Conservation (phyloP, 306 rosid species). For the Cyclanthera cordifolia region DNA sequence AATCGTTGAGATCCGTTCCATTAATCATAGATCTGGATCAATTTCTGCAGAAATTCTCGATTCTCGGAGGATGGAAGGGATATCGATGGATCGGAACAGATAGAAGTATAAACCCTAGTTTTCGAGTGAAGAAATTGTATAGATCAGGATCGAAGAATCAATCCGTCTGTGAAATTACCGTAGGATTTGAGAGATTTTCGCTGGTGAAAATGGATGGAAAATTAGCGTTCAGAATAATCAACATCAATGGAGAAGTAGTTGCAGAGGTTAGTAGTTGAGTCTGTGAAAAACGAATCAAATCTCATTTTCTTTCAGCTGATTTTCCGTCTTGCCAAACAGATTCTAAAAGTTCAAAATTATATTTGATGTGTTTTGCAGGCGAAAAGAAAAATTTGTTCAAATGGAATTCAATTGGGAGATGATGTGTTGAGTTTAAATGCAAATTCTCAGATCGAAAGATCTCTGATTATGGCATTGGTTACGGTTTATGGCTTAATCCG, state of each 20-base stretch:
- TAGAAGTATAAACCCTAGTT: conserved; percentile 29
- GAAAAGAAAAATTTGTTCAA: conserved; percentile 36
- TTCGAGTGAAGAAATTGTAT: conserved; percentile 43
- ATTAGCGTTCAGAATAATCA: conserved; percentile 35
- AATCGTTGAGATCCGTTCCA: not conserved
- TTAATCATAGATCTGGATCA: not conserved
- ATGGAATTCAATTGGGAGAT: conserved; percentile 46
- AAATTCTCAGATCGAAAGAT: conserved; percentile 37
- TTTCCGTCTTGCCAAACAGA: not conserved
- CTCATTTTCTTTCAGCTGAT: not conserved
- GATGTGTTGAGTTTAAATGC: conserved; percentile 57
- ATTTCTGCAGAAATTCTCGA: conserved; percentile 36
- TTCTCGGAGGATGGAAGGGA: conserved; percentile 74
- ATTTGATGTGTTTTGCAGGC: conserved; percentile 31
- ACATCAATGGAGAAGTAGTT: conserved; percentile 32
- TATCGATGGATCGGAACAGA: conserved; percentile 24
- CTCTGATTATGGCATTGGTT: conserved; percentile 51
- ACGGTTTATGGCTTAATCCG: conserved; percentile 51
- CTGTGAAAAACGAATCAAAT: not conserved
- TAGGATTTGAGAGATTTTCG: conserved; percentile 36
- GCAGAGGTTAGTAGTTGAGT: conserved; percentile 48
- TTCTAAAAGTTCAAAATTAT: conserved; percentile 7
- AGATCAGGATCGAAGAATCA: conserved; percentile 24
- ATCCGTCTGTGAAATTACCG: conserved; percentile 41
- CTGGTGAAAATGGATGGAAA: conserved; percentile 33